Evolutionary conservation across 169 alveolate species (phyloP).

Genomic region (Babesia ovis): DNA sequence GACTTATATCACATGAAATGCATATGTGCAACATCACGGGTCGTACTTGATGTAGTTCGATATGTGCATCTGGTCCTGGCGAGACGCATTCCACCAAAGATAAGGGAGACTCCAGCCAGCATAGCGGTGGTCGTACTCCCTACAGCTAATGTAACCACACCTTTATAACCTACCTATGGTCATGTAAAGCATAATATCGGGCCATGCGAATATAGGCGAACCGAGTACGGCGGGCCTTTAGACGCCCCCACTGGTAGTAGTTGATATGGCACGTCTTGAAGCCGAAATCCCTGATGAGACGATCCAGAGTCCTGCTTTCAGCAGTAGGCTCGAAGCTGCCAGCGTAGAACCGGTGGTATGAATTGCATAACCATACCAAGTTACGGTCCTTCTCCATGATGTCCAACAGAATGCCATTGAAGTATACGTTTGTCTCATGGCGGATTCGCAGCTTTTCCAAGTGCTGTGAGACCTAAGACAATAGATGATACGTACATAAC

Average conservation of each 20-base stretch:
- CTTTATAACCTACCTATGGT: conserved; percentile 56
- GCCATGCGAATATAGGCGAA: conserved; percentile 77
- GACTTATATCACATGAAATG: too few relatives aligned
- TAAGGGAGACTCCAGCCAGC: conserved; percentile 80
- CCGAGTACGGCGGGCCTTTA: conserved; percentile 72
- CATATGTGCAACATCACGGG: conserved; percentile 1
- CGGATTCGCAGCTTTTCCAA: conserved; percentile 69
- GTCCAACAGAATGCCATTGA: conserved; percentile 72
- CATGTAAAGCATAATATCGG: conserved; percentile 74
- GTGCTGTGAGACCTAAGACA: conserved; percentile 68
- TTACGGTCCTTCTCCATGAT: conserved; percentile 69
- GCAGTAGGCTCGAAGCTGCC: conserved; percentile 72
- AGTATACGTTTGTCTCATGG: conserved; percentile 55
- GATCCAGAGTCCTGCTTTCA: conserved; percentile 60
- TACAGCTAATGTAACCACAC: background rate
- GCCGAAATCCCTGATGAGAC: conserved; percentile 69
- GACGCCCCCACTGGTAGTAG: conserved; percentile 78
- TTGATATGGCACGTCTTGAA: conserved; percentile 68
- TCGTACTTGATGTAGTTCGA: conserved; percentile 46
- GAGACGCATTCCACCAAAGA: conserved; percentile 72
- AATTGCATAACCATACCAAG: conserved; percentile 77
- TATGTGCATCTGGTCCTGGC: conserved; percentile 52
- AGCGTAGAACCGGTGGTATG: conserved; percentile 78
- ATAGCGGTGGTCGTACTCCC: conserved; percentile 68
- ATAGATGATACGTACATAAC: background rate